Percentiles rank a stretch among this genome's conserved stretches.
These are phyloP conservation scores for Pterulicium gracile DNA, from an alignment of 1,284 basidiomycete genomes.

Conservation along the genomic window DNA sequence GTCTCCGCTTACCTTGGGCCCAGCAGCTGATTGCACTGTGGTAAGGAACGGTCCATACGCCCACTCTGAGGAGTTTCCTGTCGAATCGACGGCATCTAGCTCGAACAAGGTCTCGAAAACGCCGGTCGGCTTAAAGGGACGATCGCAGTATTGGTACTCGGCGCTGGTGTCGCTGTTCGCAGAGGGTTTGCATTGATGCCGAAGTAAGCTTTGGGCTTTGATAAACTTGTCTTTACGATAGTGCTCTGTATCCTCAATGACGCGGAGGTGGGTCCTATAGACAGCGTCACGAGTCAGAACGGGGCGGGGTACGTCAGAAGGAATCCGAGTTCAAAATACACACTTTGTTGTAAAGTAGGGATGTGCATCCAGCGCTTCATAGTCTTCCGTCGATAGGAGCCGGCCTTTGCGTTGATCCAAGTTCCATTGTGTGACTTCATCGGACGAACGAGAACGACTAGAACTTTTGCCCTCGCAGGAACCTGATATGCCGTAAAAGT, in stretches of 20 bases:
- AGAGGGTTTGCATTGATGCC: background rate
- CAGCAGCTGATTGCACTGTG: background rate
- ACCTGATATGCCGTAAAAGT: background rate
- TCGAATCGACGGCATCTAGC: background rate
- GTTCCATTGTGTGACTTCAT: no score
- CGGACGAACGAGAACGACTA: background rate
- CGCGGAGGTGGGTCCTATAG: background rate
- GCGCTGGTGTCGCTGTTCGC: background rate
- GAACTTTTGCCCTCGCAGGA: background rate
- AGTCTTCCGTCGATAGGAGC: background rate
- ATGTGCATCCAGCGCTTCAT: background rate
- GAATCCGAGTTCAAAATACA: background rate
- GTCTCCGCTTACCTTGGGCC: background rate
- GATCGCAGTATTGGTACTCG: background rate
- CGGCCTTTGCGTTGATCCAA: background rate
- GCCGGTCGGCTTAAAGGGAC: background rate
- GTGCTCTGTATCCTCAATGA: background rate
- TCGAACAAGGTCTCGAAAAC: background rate
- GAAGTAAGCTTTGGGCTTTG: background rate
- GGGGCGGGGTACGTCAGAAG: background rate
- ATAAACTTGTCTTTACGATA: no score
- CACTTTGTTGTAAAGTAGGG: background rate
- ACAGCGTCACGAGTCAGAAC: background rate
- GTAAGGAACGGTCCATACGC: background rate
- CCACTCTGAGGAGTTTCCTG: background rate